Percentiles rank a stretch among this genome's conserved stretches.
Conservation (phyloP, 148 eudicot species). For the Gaultheria prostrata region DNA sequence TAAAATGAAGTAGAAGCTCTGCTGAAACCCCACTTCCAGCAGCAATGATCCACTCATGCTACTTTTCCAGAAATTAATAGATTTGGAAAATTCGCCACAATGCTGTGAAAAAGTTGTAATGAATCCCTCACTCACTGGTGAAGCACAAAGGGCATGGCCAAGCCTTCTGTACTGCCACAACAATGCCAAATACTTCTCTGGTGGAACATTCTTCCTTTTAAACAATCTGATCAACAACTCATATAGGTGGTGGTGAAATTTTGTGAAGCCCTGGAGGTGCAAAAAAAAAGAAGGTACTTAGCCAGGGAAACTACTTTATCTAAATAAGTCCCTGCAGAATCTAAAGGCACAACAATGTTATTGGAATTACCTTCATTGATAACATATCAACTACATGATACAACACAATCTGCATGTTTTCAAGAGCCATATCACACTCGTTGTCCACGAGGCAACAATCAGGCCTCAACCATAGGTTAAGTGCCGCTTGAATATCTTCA, state of each 20-base stretch:
- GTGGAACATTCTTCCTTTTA: conserved; percentile 44
- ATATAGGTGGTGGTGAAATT: conserved; percentile 53
- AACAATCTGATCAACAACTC: conserved; percentile 53
- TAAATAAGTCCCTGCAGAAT: conserved; percentile 3
- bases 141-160: conserved; percentile 77
- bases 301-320: neutral
- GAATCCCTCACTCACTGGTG: conserved; percentile 59
- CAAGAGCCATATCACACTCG: conserved; percentile 35
- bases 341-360: conserved; percentile 4
- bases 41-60: conserved; percentile 50
- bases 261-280: conserved; percentile 47
- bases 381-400: conserved; percentile 70
- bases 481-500: conserved; percentile 59
- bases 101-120: conserved; percentile 43
- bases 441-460: conserved; percentile 33
- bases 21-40: conserved; percentile 56
- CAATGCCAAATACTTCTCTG: conserved; percentile 45
- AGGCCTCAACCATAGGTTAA: conserved; percentile 45
- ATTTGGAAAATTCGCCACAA: conserved; percentile 42
- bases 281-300: conserved; percentile 19
- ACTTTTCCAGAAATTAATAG: conserved; percentile 59
- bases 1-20: conserved; percentile 44
- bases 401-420: conserved; percentile 49
- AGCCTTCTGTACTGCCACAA: conserved; percentile 85
- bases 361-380: conserved; percentile 65